Base-by-base conservation (phyloP, 306 rosid genomes). In the Citrullus mucosospermus region DNA sequence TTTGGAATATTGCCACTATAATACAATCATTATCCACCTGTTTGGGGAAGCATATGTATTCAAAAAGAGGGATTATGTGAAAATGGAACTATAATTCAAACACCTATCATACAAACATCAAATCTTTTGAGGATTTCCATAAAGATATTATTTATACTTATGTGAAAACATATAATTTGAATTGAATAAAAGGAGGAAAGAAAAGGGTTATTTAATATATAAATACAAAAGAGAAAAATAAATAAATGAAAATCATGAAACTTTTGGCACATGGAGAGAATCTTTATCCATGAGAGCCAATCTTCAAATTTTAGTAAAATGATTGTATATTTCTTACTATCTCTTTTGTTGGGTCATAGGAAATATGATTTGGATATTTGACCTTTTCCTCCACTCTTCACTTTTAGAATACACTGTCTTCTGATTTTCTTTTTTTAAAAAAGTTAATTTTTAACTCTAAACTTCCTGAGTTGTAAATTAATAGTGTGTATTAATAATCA, bases 201-300 rank as follows among this genome's bases (percentile, higher is more conserved):
- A 69, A 20, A 44, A 20, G n/a, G 18, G 56, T 3, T 43, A 44
- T 69, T 69, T 44, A 20, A 44, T 69, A 44, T 69, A 69, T 69
- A 69, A 69, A 69, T 68, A 41, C 50, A 38, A 18, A 68, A 68
- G 28, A 66, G 48, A 14, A 25, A 25, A 71, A 13, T 12, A 66
- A 66, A 67, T 39, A 67, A 67, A 67, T 18, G 9, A 18, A 67
- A 39, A 67, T 28, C 5, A 39, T 67, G 11, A 70, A 69, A 14
- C 55, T 43, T 70, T 70, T 44, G 57, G 76, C 76, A 70, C 76
- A 22, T 70, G 77, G 77, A 72, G 59, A 18, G 58, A n/a, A 72
- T 71, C 58, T 71, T 22, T n/a, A 48, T 71, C 76, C 13, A 70
- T 70, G 54, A 28, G 77, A 48, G 14, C 59, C 58, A 48, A 25